phyloP scores from a whole-genome alignment of 331 rosid species.

The Rosa hybrid region DNA sequence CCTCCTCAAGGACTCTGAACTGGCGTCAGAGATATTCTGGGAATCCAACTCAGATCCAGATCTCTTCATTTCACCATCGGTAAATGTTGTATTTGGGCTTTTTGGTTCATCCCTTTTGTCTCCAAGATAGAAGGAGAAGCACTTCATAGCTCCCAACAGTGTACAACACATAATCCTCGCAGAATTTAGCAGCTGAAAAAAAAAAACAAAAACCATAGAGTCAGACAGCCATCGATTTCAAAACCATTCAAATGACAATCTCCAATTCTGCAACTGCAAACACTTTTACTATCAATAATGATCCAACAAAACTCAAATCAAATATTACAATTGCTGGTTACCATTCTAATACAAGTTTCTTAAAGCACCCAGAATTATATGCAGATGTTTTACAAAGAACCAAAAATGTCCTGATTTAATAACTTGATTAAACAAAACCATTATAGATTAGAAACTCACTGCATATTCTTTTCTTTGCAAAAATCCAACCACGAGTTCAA shows the following conservation, averaged over 20 bases:
- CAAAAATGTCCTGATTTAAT: not conserved
- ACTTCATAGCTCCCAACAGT: slow-evolving; percentile 56
- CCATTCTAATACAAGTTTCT: not conserved
- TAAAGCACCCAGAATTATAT: not conserved
- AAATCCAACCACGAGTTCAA: slow-evolving; percentile 17
- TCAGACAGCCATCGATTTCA: slow-evolving; percentile 19
- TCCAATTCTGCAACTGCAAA: slow-evolving; percentile 6
- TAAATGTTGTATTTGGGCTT: slow-evolving; percentile 42
- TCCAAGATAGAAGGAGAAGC: slow-evolving; percentile 53
- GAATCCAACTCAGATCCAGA: slow-evolving; percentile 68
- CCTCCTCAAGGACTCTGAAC: slow-evolving; percentile 73
- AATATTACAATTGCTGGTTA: slow-evolving; percentile 1
- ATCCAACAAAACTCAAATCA: not conserved
- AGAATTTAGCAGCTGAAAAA: slow-evolving; percentile 33
- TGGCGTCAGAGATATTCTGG: slow-evolving; percentile 56
- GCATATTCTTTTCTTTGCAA: not conserved
- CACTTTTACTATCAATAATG: not conserved
- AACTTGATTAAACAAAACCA: not conserved
- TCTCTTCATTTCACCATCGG: slow-evolving; percentile 58
- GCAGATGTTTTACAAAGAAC: not conserved
- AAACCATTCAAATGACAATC: slow-evolving; percentile 23
- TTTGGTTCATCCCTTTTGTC: slow-evolving; percentile 66
- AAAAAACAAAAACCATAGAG: not conserved
- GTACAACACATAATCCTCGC: slow-evolving; percentile 20
- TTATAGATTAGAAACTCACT: not conserved